Conservation (phyloP, 2,329 filamentous ascomycete genomes). For the Clonostachys sp. region DNA sequence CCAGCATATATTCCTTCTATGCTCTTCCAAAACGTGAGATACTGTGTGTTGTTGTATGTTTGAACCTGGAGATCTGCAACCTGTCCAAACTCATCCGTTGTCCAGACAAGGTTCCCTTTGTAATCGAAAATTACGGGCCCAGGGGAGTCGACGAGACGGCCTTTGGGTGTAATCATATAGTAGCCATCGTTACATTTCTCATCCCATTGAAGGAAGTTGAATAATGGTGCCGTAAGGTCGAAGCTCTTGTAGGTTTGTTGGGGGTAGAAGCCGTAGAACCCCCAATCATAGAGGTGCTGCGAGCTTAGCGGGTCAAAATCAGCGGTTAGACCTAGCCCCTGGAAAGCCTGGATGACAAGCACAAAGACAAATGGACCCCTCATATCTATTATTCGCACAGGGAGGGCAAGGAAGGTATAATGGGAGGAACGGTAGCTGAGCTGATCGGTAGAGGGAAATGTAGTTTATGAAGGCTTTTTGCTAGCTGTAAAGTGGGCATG, state of each 20-base stretch:
- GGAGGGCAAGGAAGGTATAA: no score
- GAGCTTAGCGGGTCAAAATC: neutral
- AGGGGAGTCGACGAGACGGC: conserved; percentile 22
- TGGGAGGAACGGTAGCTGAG: no score
- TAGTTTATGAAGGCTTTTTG: no score
- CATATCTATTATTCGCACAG: no score
- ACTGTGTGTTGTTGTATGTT: conserved; percentile 18
- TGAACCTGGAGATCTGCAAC: conserved; percentile 18
- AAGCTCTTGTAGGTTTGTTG: conserved; percentile 11
- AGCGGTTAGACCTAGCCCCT: neutral
- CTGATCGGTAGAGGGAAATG: no score
- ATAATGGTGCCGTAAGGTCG: conserved; percentile 17
- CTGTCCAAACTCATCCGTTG: conserved; percentile 12
- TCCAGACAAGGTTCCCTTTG: conserved; percentile 37
- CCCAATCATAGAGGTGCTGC: conserved; percentile 2
- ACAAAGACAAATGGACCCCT: no score
- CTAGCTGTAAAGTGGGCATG: no score
- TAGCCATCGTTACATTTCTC: conserved; percentile 27
- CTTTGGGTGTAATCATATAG: conserved; percentile 30
- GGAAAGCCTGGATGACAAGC: no score
- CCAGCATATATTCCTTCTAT: neutral
- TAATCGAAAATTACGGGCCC: conserved; percentile 38
- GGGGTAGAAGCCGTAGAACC: conserved; percentile 3
- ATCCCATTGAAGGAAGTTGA: conserved; percentile 18
- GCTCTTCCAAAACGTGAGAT: conserved; percentile 28